phyloP scores from a whole-genome alignment of 176 grass and related monocot genomes.

The Secale cereale region DNA sequence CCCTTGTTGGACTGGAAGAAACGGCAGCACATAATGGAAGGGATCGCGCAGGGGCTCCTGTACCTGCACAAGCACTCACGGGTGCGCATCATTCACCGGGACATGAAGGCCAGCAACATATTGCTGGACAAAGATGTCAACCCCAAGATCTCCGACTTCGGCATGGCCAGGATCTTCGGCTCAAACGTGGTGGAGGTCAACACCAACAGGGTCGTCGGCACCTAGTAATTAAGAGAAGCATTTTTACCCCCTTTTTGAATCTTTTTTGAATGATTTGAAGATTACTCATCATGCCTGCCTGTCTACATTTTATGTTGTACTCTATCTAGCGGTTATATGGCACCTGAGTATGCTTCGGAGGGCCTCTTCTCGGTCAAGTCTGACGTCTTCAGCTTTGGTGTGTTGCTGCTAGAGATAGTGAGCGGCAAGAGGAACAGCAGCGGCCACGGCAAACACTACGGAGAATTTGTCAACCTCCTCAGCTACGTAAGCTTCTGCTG shows the following conservation, averaged over 20 bases:
- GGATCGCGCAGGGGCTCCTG: conserved; percentile 41
- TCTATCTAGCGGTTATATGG: conserved; percentile 50
- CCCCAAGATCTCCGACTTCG: conserved; percentile 52
- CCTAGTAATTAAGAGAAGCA: conserved; percentile 19
- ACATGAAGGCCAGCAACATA: conserved; percentile 50
- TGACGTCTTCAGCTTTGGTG: conserved; percentile 84
- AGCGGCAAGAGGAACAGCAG: conserved; percentile 45
- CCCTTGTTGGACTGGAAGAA: conserved; percentile 21
- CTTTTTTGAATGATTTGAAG: too few relatives aligned
- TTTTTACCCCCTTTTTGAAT: background rate
- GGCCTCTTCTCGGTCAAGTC: conserved; percentile 73
- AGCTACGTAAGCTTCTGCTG: conserved; percentile 17
- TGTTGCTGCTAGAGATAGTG: conserved; percentile 55
- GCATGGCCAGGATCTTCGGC: conserved; percentile 39
- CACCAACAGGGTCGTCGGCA: conserved; percentile 45
- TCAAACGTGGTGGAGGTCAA: conserved; percentile 40
- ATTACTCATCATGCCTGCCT: too few relatives aligned
- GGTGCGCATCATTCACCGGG: conserved; percentile 43
- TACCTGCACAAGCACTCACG: conserved; percentile 52
- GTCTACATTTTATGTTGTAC: background rate
- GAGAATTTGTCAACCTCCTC: conserved; percentile 35
- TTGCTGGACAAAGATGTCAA: conserved; percentile 32
- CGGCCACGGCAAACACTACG: background rate
- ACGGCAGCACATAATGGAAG: conserved; percentile 29
- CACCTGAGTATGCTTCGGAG: conserved; percentile 51